These are phyloP conservation scores for Eimeria sp. DNA, from an alignment of 169 alveolate species.

Conservation along the genomic window DNA sequence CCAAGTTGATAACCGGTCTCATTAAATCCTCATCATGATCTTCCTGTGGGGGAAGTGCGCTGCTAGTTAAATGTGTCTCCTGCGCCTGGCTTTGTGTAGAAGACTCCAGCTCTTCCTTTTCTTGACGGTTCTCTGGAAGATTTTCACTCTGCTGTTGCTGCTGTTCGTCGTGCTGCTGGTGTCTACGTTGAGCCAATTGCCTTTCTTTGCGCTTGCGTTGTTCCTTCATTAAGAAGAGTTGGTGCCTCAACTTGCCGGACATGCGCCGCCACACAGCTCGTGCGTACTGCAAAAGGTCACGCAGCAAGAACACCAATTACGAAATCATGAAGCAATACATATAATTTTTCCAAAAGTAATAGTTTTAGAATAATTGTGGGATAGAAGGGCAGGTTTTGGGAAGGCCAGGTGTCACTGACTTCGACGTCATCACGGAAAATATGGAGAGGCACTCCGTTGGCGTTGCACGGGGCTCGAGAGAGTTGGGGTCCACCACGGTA, in stretches of 20 bases:
- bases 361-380: neutral
- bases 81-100: neutral
- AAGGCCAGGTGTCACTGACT: neutral
- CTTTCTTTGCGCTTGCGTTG: neutral
- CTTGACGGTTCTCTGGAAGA: neutral
- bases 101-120: neutral
- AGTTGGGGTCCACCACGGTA: neutral
- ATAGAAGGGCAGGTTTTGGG: too few relatives aligned
- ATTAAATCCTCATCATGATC: neutral
- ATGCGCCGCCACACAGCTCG: slow-evolving; percentile 38
- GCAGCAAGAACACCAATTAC: neutral
- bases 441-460: slow-evolving; percentile 37
- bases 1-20: neutral
- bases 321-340: neutral
- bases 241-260: slow-evolving; percentile 51
- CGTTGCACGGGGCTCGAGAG: slow-evolving; percentile 3
- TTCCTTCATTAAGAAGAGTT: slow-evolving; percentile 11
- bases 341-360: neutral
- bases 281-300: slow-evolving; percentile 13
- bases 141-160: neutral
- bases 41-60: neutral
- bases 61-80: neutral
- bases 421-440: slow-evolving; percentile 33
- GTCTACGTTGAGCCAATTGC: neutral
- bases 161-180: neutral